Conservation (phyloP, 2,329 filamentous ascomycete species). For the Xylariaceae sp. region DNA sequence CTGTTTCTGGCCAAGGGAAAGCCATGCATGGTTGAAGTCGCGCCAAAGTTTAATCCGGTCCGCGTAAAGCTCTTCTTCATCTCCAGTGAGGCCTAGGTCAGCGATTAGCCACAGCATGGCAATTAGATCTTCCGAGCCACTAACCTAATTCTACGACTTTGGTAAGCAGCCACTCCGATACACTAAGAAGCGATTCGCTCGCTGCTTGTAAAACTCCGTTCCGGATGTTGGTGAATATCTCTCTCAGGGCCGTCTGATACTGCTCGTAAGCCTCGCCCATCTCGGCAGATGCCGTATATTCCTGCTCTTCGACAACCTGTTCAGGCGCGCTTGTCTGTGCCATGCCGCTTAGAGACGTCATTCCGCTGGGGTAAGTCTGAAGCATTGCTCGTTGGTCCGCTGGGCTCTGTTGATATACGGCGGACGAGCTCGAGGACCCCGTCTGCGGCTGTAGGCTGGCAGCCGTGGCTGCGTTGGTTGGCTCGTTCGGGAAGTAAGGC, state of each 20-base stretch:
- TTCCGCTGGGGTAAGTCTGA: conserved; percentile 48
- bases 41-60: conserved; percentile 86
- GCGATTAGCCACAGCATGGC: conserved; percentile 18
- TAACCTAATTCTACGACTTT: conserved; percentile 56
- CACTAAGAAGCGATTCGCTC: conserved; percentile 49
- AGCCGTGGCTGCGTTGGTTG: conserved; percentile 59
- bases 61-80: conserved; percentile 72
- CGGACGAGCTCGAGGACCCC: conserved; percentile 47
- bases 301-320: conserved; percentile 55
- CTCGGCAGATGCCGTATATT: conserved; percentile 46
- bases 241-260: conserved; percentile 60
- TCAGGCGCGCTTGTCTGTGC: conserved; percentile 42
- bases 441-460: conserved; percentile 50
- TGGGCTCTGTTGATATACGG: conserved; percentile 66
- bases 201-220: conserved; percentile 48
- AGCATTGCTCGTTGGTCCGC: conserved; percentile 55
- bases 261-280: conserved; percentile 68
- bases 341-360: conserved; percentile 48
- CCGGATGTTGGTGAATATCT: conserved; percentile 70
- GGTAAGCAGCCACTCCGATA: conserved; percentile 56
- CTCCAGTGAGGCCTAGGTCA: conserved; percentile 71
- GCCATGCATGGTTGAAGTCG: conserved; percentile 92
- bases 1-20: conserved; percentile 78
- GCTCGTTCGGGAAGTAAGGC: conserved; percentile 73
- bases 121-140: conserved; percentile 24